Conservation (phyloP, 2,329 filamentous ascomycete genomes). For the Neophaeococcomyces mojaviensis region DNA sequence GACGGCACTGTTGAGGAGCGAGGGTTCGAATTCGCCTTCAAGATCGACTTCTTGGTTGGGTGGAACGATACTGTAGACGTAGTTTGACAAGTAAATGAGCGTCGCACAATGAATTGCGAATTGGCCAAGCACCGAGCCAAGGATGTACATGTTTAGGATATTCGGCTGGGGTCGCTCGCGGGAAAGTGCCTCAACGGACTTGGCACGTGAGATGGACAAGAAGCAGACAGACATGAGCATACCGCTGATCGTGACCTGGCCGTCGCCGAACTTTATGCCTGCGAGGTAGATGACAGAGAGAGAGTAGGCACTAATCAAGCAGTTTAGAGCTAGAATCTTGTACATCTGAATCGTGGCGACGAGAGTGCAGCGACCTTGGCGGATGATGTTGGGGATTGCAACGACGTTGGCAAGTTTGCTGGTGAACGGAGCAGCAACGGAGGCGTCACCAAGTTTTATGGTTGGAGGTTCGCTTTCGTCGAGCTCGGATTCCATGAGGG, state of each 20-base stretch:
- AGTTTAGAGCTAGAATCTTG: conserved; percentile 97
- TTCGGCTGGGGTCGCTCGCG: conserved; percentile 97
- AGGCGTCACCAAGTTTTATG: conserved; percentile 94
- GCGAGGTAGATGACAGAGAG: conserved; percentile 93
- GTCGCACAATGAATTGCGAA: conserved; percentile 94
- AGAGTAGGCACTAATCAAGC: conserved; percentile 95
- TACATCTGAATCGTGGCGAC: conserved; percentile 99
- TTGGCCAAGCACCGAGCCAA: conserved; percentile 92
- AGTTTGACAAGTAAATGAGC: conserved; percentile 85
- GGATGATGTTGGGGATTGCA: conserved; percentile 95
- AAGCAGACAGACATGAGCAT: conserved; percentile 99
- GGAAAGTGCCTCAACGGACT: conserved; percentile 87
- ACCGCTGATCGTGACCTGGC: conserved; percentile 95
- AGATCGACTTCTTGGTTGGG: conserved; percentile 66
- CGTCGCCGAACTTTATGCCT: conserved; percentile 98
- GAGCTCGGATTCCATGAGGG: conserved; percentile 84
- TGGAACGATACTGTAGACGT: conserved; percentile 77
- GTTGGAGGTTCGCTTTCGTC: conserved; percentile 86
- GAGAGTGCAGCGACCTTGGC: conserved; percentile 92
- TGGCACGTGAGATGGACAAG: conserved; percentile 93
- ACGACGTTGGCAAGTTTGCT: conserved; percentile 96
- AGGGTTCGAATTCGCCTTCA: conserved; percentile 88
- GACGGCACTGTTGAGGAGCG: conserved; percentile 89
- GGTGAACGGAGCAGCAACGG: conserved; percentile 93
- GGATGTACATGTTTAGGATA: conserved; percentile 99